phyloP scores from a whole-genome alignment of 2,329 filamentous ascomycete species.

The Parafenestella ontariensis region DNA sequence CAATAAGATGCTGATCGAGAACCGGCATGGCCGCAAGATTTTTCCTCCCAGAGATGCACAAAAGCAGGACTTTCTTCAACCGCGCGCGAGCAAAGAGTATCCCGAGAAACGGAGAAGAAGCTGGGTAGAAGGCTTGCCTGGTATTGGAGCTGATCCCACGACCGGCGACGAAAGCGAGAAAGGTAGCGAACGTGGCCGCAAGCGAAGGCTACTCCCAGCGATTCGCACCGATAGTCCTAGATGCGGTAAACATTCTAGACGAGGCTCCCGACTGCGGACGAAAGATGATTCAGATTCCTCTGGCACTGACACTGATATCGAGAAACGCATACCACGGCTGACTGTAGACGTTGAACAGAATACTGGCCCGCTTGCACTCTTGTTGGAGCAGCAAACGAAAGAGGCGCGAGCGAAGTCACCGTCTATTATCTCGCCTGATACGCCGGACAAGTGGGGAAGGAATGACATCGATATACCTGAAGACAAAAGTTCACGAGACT shows the following conservation, averaged over 20 bases:
- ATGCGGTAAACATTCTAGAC: constrained; percentile 39
- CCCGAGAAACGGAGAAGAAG: constrained; percentile 42
- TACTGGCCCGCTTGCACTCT: constrained; percentile 55
- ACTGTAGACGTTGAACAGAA: constrained; percentile 55
- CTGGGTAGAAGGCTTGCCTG: constrained; percentile 41
- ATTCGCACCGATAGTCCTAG: constrained; percentile 44
- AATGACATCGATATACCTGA: constrained; percentile 28
- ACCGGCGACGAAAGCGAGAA: constrained; percentile 49
- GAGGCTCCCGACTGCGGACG: constrained; percentile 34
- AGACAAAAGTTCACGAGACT: constrained; percentile 25
- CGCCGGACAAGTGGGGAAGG: constrained; percentile 49
- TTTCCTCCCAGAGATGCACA: constrained; percentile 55
- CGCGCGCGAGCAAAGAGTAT: constrained; percentile 45
- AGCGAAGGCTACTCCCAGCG: constrained; percentile 39
- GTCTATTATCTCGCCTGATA: constrained; percentile 52
- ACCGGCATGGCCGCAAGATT: constrained; percentile 76
- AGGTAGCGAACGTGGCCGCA: constrained; percentile 47
- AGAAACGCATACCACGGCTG: constrained; percentile 57
- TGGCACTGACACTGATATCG: constrained; percentile 57
- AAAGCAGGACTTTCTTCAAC: constrained; percentile 37
- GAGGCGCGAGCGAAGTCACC: constrained; percentile 47
- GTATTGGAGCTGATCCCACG: constrained; percentile 30
- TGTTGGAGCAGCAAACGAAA: constrained; percentile 54
- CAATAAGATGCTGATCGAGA: constrained; percentile 82
- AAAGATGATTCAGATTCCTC: constrained; percentile 42